phyloP scores from a whole-genome alignment of 2,329 filamentous ascomycete species.

The Talaromyces sp. region DNA sequence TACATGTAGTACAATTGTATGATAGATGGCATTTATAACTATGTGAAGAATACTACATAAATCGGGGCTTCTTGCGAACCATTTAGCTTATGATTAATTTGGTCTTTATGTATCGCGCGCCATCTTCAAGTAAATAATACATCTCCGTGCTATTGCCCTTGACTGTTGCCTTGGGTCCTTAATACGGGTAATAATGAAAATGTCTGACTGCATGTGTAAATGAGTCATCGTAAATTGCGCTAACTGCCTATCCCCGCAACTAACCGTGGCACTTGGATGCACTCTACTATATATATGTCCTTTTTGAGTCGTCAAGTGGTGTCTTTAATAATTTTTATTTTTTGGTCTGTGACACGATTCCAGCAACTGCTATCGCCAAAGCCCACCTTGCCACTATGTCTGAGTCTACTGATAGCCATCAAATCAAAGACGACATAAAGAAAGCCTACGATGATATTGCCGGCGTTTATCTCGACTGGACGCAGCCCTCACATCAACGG shows the following conservation, averaged over 20 bases:
- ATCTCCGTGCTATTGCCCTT: neutral
- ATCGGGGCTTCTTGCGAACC: too few relatives aligned
- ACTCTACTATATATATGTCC: neutral
- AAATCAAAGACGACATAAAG: constrained; percentile 11
- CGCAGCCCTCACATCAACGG: constrained; percentile 17
- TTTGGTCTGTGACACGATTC: neutral
- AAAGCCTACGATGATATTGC: constrained; percentile 34
- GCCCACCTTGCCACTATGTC: constrained; percentile 2
- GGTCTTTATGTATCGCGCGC: neutral
- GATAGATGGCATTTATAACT: too few relatives aligned
- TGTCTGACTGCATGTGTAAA: neutral
- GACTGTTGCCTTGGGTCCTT: neutral
- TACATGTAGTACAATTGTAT: too few relatives aligned
- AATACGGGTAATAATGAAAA: neutral
- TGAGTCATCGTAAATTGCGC: neutral
- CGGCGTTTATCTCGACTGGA: constrained; percentile 32
- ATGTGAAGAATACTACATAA: too few relatives aligned
- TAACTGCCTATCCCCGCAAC: neutral
- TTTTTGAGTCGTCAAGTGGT: neutral
- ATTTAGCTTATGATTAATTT: neutral
- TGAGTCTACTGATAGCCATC: neutral
- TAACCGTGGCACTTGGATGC: too few relatives aligned
- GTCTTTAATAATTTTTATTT: neutral
- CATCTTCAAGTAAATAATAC: neutral
- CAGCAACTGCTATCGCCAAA: neutral